phyloP scores from a whole-genome alignment of 768 basidiomycete species.

The Kwoniella dendrophila region DNA sequence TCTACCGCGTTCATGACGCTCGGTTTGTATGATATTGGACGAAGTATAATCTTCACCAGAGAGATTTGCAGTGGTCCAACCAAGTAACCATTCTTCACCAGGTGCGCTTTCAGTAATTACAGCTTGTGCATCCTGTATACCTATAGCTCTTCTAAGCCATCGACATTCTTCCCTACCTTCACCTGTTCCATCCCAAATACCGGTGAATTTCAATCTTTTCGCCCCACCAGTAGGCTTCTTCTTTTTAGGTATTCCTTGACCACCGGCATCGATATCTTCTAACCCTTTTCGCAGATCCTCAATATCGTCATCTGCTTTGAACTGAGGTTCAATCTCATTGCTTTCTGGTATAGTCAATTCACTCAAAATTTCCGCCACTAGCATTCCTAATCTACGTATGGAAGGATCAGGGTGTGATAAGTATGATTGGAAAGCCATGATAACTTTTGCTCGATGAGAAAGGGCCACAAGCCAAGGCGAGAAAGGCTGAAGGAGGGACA shows the following conservation, averaged over 20 bases:
- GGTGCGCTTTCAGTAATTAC: constrained; percentile 25
- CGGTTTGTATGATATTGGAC: background rate
- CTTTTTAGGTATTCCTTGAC: constrained; percentile 6
- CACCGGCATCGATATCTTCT: constrained; percentile 32
- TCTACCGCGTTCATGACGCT: constrained; percentile 13
- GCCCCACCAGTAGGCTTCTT: background rate
- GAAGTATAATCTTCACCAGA: background rate
- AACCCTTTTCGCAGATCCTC: constrained; percentile 43
- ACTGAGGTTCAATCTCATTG: background rate
- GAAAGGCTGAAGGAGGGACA: constrained; percentile 65
- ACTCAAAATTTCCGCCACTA: constrained; percentile 72
- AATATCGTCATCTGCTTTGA: constrained; percentile 30
- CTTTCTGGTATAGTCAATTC: constrained; percentile 43
- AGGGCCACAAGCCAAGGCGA: constrained; percentile 57
- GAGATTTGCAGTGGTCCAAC: constrained; percentile 35
- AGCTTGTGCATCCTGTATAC: constrained; percentile 26
- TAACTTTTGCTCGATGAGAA: constrained; percentile 60
- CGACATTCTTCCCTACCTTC: constrained; percentile 69
- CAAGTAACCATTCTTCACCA: constrained; percentile 39
- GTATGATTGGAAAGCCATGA: constrained; percentile 71
- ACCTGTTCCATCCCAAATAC: constrained; percentile 74
- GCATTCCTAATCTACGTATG: constrained; percentile 87
- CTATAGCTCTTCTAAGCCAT: constrained; percentile 60
- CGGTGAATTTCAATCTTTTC: constrained; percentile 72
- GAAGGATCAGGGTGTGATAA: constrained; percentile 74